These are phyloP conservation scores for Cynanchum wilfordii DNA, from an alignment of 257 asterid species.

Conservation along the genomic window DNA sequence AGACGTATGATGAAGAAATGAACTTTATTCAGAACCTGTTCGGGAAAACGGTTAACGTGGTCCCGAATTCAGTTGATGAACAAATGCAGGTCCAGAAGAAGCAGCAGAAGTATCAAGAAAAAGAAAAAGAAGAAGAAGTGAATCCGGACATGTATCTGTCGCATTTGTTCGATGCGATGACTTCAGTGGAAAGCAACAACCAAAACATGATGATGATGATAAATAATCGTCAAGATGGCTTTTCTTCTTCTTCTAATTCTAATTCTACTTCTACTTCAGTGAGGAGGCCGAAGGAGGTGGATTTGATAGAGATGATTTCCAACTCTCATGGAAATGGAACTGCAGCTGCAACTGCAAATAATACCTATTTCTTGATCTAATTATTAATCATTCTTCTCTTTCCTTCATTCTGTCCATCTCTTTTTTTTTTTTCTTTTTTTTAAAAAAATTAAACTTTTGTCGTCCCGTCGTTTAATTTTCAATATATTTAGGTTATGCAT, in stretches of 20 bases:
- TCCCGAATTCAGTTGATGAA: too few species aligned
- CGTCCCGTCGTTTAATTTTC: too few species aligned
- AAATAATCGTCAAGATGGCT: background rate
- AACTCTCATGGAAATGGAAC: conserved; percentile 10
- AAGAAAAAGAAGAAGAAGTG: too few species aligned
- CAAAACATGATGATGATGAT: conserved; percentile 10
- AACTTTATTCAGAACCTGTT: conserved; percentile 45
- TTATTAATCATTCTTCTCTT: too few species aligned
- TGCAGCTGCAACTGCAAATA: background rate
- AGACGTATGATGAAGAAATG: conserved; percentile 43
- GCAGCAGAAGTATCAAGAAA: too few species aligned
- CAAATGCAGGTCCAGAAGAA: too few species aligned
- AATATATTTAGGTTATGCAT: too few species aligned
- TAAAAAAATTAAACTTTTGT: too few species aligned
- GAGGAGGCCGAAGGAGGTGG: conserved; percentile 20
- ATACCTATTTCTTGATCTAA: conserved; percentile 3
- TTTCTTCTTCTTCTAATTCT: background rate
- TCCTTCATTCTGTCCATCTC: too few species aligned
- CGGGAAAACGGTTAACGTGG: conserved; percentile 3
- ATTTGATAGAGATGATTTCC: conserved; percentile 30
- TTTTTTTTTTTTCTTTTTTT: too few species aligned
- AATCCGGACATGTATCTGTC: conserved; percentile 25
- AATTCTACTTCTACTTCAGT: conserved; percentile 6
- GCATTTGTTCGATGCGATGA: conserved; percentile 20
- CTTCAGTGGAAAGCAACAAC: background rate